phyloP scores from a whole-genome alignment of 2,329 filamentous ascomycete genomes.

The Monilinia fructigena region DNA sequence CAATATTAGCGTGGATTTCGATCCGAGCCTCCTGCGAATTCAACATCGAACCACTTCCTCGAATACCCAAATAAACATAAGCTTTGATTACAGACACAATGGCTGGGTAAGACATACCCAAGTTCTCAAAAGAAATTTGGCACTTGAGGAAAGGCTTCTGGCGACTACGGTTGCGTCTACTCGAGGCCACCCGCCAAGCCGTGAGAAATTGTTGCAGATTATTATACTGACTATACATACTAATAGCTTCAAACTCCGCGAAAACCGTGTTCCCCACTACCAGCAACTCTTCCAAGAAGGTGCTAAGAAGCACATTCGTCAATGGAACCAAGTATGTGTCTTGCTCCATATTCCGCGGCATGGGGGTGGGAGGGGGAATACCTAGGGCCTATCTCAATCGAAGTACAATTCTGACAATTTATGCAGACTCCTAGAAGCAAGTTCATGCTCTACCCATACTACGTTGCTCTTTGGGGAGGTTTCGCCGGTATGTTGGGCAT shows the following conservation, averaged over 20 bases:
- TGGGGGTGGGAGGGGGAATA: slow-evolving; percentile 1
- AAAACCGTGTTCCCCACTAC: slow-evolving; percentile 73
- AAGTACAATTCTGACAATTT: slow-evolving; percentile 15
- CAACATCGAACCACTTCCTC: slow-evolving; percentile 24
- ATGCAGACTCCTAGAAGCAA: slow-evolving; percentile 63
- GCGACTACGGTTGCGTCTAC: background rate
- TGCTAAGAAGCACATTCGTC: slow-evolving; percentile 64
- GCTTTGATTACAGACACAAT: slow-evolving; percentile 33
- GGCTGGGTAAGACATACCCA: slow-evolving; percentile 37
- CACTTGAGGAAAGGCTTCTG: background rate
- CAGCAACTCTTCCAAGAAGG: slow-evolving; percentile 75
- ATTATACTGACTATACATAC: slow-evolving; percentile 18
- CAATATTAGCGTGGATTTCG: slow-evolving; percentile 18
- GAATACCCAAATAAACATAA: slow-evolving; percentile 15
- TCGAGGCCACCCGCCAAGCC: too few relatives aligned
- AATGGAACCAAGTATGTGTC: slow-evolving; percentile 74
- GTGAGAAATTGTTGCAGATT: background rate
- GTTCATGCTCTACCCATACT: slow-evolving; percentile 66
- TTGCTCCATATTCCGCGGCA: background rate
- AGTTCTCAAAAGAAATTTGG: background rate
- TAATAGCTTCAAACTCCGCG: slow-evolving; percentile 60
- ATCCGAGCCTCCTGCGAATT: slow-evolving; percentile 24
- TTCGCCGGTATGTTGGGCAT: slow-evolving; percentile 54
- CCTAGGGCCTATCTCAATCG: background rate
- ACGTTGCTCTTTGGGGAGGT: slow-evolving; percentile 60